These are phyloP conservation scores for Beauveria rudraprayagi DNA, from an alignment of 2,329 filamentous ascomycete genomes.

Conservation along the genomic window DNA sequence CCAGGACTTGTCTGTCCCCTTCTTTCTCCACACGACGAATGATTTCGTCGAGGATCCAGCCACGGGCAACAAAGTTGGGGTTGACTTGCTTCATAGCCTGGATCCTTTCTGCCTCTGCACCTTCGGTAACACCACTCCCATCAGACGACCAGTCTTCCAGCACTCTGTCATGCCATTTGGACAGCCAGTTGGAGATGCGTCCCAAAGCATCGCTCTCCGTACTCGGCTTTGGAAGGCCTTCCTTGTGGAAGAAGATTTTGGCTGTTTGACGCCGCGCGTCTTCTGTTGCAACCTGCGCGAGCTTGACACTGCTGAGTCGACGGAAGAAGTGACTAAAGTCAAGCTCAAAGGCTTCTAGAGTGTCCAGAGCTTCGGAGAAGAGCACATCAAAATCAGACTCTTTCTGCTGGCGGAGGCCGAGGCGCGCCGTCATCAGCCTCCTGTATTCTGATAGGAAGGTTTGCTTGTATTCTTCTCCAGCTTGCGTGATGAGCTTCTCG, in stretches of 20 bases:
- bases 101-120: slow-evolving; percentile 54
- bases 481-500: slow-evolving; percentile 71
- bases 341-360: slow-evolving; percentile 70
- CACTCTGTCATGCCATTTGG: slow-evolving; percentile 64
- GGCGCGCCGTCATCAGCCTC: slow-evolving; percentile 66
- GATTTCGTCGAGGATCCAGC: slow-evolving; percentile 89
- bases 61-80: slow-evolving; percentile 83
- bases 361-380: slow-evolving; percentile 76
- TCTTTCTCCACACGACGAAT: slow-evolving; percentile 83
- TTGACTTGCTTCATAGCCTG: slow-evolving; percentile 77
- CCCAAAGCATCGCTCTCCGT: slow-evolving; percentile 57
- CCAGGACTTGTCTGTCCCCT: slow-evolving; percentile 70
- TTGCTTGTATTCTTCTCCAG: slow-evolving; percentile 80
- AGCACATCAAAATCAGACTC: slow-evolving; percentile 71
- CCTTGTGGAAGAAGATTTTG: slow-evolving; percentile 69
- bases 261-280: slow-evolving; percentile 56
- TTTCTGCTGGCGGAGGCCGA: slow-evolving; percentile 65
- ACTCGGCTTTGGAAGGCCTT: slow-evolving; percentile 52
- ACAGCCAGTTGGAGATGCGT: slow-evolving; percentile 70
- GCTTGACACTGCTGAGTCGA: slow-evolving; percentile 55
- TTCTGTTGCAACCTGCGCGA: slow-evolving; percentile 57
- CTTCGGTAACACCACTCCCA: slow-evolving; percentile 27
- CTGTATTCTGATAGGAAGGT: slow-evolving; percentile 89
- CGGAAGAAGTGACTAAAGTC: slow-evolving; percentile 96
- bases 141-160: slow-evolving; percentile 66